These are phyloP conservation scores for Backusella australiensis DNA, from an alignment of 192 early-diverging fungal species.

Conservation along the genomic window DNA sequence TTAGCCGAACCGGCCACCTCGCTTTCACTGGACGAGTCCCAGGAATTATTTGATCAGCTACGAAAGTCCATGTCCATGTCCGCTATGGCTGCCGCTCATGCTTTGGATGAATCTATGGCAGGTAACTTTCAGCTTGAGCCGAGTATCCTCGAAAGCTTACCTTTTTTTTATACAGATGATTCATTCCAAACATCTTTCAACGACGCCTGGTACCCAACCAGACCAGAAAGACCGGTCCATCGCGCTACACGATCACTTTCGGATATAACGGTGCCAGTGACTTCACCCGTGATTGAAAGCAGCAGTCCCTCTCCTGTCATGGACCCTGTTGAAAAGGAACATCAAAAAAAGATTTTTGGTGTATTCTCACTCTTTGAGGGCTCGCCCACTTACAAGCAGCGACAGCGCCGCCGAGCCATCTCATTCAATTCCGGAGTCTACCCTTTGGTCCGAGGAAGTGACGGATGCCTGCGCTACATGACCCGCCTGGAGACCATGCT, in stretches of 20 bases:
- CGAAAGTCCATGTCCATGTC: slow-evolving; percentile 28
- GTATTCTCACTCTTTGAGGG: slow-evolving; percentile 67
- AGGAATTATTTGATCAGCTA: slow-evolving; percentile 31
- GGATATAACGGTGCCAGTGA: background rate
- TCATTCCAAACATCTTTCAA: background rate
- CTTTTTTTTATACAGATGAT: slow-evolving; percentile 1
- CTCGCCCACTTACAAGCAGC: slow-evolving; percentile 72
- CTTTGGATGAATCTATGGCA: slow-evolving; percentile 5
- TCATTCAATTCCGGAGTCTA: slow-evolving; percentile 19
- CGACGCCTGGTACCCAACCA: background rate
- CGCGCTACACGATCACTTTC: background rate
- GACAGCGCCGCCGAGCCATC: slow-evolving; percentile 48
- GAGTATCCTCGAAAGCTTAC: background rate
- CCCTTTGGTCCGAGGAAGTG: background rate
- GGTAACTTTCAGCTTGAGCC: background rate
- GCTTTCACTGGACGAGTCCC: slow-evolving; percentile 30
- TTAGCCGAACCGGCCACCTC: slow-evolving; percentile 63
- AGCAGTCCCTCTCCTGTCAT: background rate
- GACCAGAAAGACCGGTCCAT: background rate
- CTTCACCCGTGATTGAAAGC: background rate
- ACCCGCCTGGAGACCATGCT: slow-evolving; percentile 1
- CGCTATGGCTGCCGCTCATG: slow-evolving; percentile 12
- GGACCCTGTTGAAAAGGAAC: background rate
- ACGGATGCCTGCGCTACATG: background rate
- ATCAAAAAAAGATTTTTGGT: slow-evolving; percentile 38